Base-by-base conservation (phyloP, 495 filamentous ascomycete genomes). In the Penicillium riverlandense region DNA sequence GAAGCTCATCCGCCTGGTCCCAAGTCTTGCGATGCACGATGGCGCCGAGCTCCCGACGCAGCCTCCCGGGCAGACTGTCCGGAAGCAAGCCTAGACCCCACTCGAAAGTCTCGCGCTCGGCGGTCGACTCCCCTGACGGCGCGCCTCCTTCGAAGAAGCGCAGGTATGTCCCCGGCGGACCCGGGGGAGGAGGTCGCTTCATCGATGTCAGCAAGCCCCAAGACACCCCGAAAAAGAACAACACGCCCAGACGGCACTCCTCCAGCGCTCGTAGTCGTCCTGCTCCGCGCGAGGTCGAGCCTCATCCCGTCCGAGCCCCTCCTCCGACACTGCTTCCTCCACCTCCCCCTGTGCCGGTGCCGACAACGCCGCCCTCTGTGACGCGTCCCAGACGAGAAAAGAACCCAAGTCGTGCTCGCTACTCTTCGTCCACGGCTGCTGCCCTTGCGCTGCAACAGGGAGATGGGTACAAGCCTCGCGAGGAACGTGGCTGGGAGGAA, bases 401-500 rank as follows among this genome's bases (percentile, higher is more conserved):
- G 57, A 73, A 63, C 48, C 70, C 65, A 51, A 71, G 54, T 53
- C 75, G 59, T 35, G 69, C 61, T 44, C 69, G 78, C 28, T 89
- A 83, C 46, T 85, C 80, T 52, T 90, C 86, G 12, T 88, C 89
- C 14, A 88, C 90, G 16, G 87, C 88, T 8, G 87, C 87, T 13
- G 84, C 85, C 5, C 85, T 87, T 32, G 88, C 88, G 16, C 78
- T 88, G 16, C 88, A 88, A 38, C 86, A 91, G 50, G 89, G 83
- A 48, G 91, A 96, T 67, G 89, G 89, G 11, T 96, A 96, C 66
- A 97, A 99, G 59, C 92, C 92, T 3, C 76, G 92, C 45, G 92
- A 99, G 62, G 92, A 99, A 65, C 82, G 90, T 43, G 86, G 87
- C 11, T 99, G 90, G 86, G 88, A 94, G 55, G 94, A 97, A 63